Evolutionary conservation across 495 filamentous ascomycete genomes (phyloP), one percentile per base, ranked within the genome.

Genomic region (Glarea lozoyensis): DNA sequence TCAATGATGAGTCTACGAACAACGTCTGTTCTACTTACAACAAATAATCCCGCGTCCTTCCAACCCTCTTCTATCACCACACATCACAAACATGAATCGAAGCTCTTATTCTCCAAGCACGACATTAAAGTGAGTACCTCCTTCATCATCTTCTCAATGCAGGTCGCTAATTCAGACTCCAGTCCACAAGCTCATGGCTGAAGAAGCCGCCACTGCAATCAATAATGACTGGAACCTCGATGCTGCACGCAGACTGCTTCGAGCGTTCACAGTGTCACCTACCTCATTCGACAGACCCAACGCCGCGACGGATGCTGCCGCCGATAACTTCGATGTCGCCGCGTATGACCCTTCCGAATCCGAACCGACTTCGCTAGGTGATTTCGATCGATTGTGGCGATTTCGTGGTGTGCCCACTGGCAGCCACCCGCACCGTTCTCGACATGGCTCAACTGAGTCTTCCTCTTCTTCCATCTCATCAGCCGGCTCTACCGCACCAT

Each of bases 321-420:
- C 25, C 25, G 7, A 7, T 34, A 13, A 21, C 7, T 37, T 20
- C 4, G 17, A 43, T 22, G 15, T 29, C 7, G 3, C 35, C 15
- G 35, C 34, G 13, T 44, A 23, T 37, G 32, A 48, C 37, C 47
- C 40, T 0, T 44, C 35, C 41, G n/a, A 31, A 9, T 45, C 24
- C 15, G 19, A 12, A 9, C 35, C 52, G 17, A 32, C 24, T 2
- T 7, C 33, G 17, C 23, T 54, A 27, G 52, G 52, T 2, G 52
- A 54, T 31, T 50, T 54, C 34, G 33, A 43, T 15, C 34, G 44
- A 17, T 23, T 50, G 6, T 45, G 39, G 15, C 13, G 22, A 16
- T 50, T 46, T 21, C 38, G 37, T 17, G 43, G 47, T 1, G 36
- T 38, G 21, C 34, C 40, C 13, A 34, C 33, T n/a, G n/a, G n/a